Base-by-base conservation (phyloP, 2,329 filamentous ascomycete genomes). In the Talaromyces sp. region DNA sequence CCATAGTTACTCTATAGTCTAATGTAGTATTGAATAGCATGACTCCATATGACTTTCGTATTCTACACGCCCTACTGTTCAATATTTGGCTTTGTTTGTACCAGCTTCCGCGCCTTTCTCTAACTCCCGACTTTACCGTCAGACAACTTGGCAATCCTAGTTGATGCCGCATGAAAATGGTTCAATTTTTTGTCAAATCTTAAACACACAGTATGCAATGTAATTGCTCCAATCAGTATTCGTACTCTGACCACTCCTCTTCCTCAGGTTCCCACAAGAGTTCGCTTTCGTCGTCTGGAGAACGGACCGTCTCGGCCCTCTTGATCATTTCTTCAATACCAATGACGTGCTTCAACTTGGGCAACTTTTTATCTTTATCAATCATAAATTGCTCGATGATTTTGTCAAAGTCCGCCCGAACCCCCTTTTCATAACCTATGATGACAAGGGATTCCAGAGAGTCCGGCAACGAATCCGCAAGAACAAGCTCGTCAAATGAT, bases 201-300 rank as follows among this genome's bases (percentile, higher is more conserved):
- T 8, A 43, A 16, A 39, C 11, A 39, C 19, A 8, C 19, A 48
- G n/a, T 37, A 33, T 8, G 19, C 24, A 16, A 54, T 3, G 3
- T 10, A 27, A 56, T 7, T 2, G 8, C 10, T 22, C 22, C 8
- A 31, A 22, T 62, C 47, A 62, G 60, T 54, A 56, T 35, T 62
- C 47, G 33, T 62, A 33, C 8, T 65, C 63, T 33, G 63, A 60
- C 63, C 63, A 65, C 11, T 65, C 63, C 19, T 54, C 57, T 33
- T 65, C 57, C 41, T 65, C 56, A 9, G 8, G 45, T 8, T 60
- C 31, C 63, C 57, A 60, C 45, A 60, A 19, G 22, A 52, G 43
- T 39, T 63, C 24, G 13, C 31, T 47, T 19, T 60, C 63, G 3
- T 60, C 22, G 39, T 65, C 47, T 39, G 63, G 57, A 50, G 43